Evolutionary conservation across 2,329 filamentous ascomycete genomes (phyloP), one percentile per base, ranked within the genome.

Genomic region (Harringtonia lauricola): DNA sequence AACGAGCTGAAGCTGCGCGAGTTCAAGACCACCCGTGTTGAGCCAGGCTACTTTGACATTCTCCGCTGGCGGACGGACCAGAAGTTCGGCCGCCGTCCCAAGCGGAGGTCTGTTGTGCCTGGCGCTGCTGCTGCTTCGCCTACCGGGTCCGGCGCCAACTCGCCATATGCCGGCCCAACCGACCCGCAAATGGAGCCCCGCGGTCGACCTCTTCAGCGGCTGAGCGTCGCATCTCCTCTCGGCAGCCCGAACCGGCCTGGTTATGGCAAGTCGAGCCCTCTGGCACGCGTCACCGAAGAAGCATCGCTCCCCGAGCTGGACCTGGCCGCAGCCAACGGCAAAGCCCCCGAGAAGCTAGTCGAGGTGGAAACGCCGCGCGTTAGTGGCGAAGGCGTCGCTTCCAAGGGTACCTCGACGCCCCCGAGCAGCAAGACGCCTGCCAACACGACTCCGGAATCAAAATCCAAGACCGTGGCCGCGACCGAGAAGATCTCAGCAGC

Each of bases 51-150:
- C 63, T 81, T 98, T 58, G 90, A 94, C 59, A 95, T 98, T 57
- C 68, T 98, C 54, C 77, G 92, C 53, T 96, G 92, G 88, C 81
- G 92, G 59, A 81, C 84, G 65, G 92, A 98, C 60, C 90, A 96
- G 62, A 96, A 95, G 67, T 84, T 92, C 60, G 90, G 90, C 39
- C 74, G 92, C 47, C 68, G 72, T 29, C 63, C 62, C 42, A 74
- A 74, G 60, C 70, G 78, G 47, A 72, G 64, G 50, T 80, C 77
- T 2, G 64, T 65, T 52, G 65, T 59, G 2, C 64, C 67, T 3
- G 52, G 54, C 15, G 58, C 59, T 52, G 26, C 30, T 28, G 30
- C 24, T 35, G 61, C 59, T 22, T 74, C 72, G 12, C 68, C 68
- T 13, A 64, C 65, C 46, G 68, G 64, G 47, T 67, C 71, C 14